A percentile compares a stretch with the other conserved stretches of the same genome.
These are phyloP conservation scores for Citrus trifoliata DNA, from an alignment of 345 rosid species.

Conservation along the genomic window DNA sequence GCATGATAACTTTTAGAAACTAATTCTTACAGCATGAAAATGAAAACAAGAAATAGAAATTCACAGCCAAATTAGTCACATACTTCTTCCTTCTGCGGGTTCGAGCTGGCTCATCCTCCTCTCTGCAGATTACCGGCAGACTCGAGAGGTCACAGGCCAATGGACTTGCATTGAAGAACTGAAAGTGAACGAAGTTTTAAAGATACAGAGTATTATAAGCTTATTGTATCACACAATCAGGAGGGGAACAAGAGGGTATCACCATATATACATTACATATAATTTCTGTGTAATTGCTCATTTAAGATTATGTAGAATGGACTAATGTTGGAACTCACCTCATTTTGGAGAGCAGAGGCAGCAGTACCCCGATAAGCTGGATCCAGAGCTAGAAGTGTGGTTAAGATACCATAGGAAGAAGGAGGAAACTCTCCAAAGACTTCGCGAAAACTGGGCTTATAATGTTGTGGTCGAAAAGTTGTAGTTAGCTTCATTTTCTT, in stretches of 20 bases:
- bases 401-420: slow-evolving; percentile 52
- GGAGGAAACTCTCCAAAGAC: slow-evolving; percentile 57
- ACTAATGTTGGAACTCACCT: slow-evolving; percentile 30
- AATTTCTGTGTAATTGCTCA: background rate
- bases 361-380: slow-evolving; percentile 72
- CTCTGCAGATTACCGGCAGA: slow-evolving; percentile 40
- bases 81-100: slow-evolving; percentile 35
- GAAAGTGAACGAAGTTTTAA: slow-evolving; percentile 3
- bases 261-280: background rate
- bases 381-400: slow-evolving; percentile 63
- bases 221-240: background rate
- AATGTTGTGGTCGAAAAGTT: slow-evolving; percentile 69
- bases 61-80: background rate
- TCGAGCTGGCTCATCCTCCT: slow-evolving; percentile 30
- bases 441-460: slow-evolving; percentile 64
- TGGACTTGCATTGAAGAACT: slow-evolving; percentile 64
- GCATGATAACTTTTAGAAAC: background rate
- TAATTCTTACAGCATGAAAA: background rate
- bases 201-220: background rate
- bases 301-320: background rate
- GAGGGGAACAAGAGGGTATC: background rate
- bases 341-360: slow-evolving; percentile 59
- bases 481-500: slow-evolving; percentile 60
- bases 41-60: background rate
- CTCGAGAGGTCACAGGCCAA: slow-evolving; percentile 46